A percentile compares a stretch with the other conserved stretches of the same genome.
Conservation (phyloP, 352 stramenopile genomes). For the Globisporangium cederbergense region DNA sequence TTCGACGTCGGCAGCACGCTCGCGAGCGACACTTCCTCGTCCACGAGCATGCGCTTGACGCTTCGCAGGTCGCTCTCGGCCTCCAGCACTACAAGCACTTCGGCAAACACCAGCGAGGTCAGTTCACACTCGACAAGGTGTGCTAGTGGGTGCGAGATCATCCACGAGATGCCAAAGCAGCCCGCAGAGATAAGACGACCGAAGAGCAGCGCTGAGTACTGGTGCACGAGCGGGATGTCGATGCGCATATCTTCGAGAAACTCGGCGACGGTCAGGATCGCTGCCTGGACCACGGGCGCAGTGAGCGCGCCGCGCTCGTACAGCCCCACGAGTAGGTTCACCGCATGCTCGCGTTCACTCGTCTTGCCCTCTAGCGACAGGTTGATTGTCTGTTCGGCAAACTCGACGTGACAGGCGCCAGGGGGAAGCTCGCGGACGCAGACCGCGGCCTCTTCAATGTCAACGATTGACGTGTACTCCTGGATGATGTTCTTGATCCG, state of each 20-base stretch:
- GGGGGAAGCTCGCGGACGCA: conserved; percentile 71
- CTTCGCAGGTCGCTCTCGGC: conserved; percentile 56
- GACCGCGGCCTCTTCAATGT: conserved; percentile 67
- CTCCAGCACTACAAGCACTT: conserved; percentile 73
- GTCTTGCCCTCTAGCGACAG: conserved; percentile 73
- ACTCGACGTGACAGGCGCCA: conserved; percentile 47
- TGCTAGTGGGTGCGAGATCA: conserved; percentile 51
- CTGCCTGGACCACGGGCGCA: conserved; percentile 68
- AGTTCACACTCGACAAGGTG: conserved; percentile 63
- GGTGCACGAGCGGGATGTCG: conserved; percentile 78
- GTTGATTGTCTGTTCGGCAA: conserved; percentile 72
- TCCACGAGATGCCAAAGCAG: conserved; percentile 85
- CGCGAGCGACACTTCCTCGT: conserved; percentile 68
- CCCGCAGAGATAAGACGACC: conserved; percentile 69
- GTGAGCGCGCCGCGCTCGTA: conserved; percentile 68
- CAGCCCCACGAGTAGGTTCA: conserved; percentile 71
- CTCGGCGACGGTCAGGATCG: conserved; percentile 66
- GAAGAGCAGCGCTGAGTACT: conserved; percentile 74
- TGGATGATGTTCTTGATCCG: conserved; percentile 88
- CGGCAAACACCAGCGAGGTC: conserved; percentile 63
- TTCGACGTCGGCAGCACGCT: conserved; percentile 44
- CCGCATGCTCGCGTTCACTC: conserved; percentile 56
- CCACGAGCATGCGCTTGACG: conserved; percentile 72
- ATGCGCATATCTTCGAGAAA: conserved; percentile 87
- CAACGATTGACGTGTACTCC: conserved; percentile 76